Evolutionary conservation across 2,329 filamentous ascomycete genomes (phyloP).

Genomic region (Exophiala calicioides): DNA sequence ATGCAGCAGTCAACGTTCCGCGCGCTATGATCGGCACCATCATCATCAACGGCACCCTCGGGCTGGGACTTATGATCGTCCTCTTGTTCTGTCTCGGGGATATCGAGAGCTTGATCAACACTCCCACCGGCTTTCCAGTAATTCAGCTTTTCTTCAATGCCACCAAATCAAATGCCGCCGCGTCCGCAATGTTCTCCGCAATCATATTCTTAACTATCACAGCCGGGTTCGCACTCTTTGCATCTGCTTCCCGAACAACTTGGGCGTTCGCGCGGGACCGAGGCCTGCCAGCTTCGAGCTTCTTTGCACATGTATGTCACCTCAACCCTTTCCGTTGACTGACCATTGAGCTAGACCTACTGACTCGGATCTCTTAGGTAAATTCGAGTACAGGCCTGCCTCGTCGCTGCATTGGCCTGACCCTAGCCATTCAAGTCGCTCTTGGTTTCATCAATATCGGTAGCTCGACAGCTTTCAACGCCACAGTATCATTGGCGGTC

Average conservation of each 20-base stretch:
- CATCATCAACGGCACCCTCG: slow-evolving; percentile 36
- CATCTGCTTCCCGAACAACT: slow-evolving; percentile 53
- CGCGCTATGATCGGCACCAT: slow-evolving; percentile 37
- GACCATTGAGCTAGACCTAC: background rate
- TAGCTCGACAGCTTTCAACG: slow-evolving; percentile 29
- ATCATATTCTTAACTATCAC: slow-evolving; percentile 51
- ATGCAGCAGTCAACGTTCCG: slow-evolving; percentile 42
- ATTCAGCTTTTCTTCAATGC: slow-evolving; percentile 50
- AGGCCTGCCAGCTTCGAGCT: slow-evolving; percentile 48
- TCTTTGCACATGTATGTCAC: slow-evolving; percentile 32
- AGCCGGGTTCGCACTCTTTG: slow-evolving; percentile 50
- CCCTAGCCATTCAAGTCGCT: slow-evolving; percentile 19
- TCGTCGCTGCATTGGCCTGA: slow-evolving; percentile 14
- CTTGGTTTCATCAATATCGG: slow-evolving; percentile 29
- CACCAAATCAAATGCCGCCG: slow-evolving; percentile 41
- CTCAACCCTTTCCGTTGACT: background rate
- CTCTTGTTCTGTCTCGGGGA: slow-evolving; percentile 33
- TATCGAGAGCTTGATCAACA: slow-evolving; percentile 34
- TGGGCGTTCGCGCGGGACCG: slow-evolving; percentile 56
- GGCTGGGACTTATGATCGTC: slow-evolving; percentile 28
- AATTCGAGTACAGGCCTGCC: slow-evolving; percentile 33
- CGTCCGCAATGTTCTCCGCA: slow-evolving; percentile 48
- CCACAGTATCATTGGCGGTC: slow-evolving; percentile 27
- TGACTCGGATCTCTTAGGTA: slow-evolving; percentile 35
- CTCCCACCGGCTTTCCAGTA: slow-evolving; percentile 45